These are phyloP conservation scores for Physcomitrium patens DNA, from an alignment of 225 moss, liverwort and hornwort species.

Conservation along the genomic window DNA sequence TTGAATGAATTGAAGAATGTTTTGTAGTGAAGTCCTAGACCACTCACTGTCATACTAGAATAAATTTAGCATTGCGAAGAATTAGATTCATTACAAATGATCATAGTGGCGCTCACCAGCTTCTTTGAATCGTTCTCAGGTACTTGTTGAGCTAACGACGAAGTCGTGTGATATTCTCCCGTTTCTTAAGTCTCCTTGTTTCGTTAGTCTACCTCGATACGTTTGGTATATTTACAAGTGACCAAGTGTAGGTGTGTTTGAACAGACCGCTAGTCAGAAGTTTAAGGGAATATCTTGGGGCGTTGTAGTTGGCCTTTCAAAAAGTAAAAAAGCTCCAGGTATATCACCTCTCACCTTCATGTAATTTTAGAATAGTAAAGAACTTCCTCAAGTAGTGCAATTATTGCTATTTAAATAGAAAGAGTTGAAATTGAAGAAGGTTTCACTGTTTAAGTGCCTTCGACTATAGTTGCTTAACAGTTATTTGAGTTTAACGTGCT, in stretches of 20 bases:
- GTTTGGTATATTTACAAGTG: constrained; percentile 6
- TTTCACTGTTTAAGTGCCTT: constrained; percentile 2
- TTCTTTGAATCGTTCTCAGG: constrained; percentile 6
- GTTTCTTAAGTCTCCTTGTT: not conserved
- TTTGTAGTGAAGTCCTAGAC: not conserved
- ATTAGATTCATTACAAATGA: not conserved
- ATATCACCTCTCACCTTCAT: constrained; percentile 12
- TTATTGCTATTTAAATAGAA: not conserved
- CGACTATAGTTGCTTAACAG: not conserved
- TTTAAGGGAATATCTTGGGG: constrained; percentile 66
- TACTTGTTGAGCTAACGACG: not conserved
- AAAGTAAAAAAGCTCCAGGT: constrained; percentile 57
- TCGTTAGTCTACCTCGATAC: not conserved
- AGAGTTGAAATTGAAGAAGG: not conserved
- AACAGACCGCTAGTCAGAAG: constrained; percentile 59
- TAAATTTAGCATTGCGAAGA: constrained; percentile 12
- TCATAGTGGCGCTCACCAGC: not conserved
- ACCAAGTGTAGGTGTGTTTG: constrained; percentile 23
- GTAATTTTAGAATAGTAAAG: not conserved
- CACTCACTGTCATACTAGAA: constrained; percentile 6
- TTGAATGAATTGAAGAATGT: not conserved
- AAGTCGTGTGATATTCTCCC: not conserved
- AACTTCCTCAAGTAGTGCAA: not conserved
- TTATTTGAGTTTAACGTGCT: not conserved
- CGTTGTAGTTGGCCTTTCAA: constrained; percentile 61